phyloP scores from a whole-genome alignment of 306 rosid genomes.

The Leucaena leucocephala region DNA sequence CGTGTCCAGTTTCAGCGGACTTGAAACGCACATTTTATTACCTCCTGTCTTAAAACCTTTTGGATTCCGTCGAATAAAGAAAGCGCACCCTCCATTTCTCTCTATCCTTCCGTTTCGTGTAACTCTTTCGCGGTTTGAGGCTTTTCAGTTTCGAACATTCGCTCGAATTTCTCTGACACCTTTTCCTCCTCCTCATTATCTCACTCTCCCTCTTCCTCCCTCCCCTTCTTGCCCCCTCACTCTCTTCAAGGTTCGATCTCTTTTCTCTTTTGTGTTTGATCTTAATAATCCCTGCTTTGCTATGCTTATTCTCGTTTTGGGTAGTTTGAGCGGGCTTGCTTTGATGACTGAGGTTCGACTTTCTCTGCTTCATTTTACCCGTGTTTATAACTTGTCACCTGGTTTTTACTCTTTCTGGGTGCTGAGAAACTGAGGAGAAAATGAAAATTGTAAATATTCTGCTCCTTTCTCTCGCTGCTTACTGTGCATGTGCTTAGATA shows the following conservation, averaged over 20 bases:
- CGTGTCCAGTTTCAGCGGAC: slow-evolving; percentile 51
- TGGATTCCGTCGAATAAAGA: slow-evolving; percentile 50
- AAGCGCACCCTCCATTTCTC: slow-evolving; percentile 11
- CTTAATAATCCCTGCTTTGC: too few species aligned
- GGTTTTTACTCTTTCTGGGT: slow-evolving; percentile 32
- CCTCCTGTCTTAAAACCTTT: slow-evolving; percentile 22
- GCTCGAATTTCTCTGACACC: slow-evolving; percentile 40
- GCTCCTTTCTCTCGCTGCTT: not conserved
- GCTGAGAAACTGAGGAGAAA: slow-evolving; percentile 34
- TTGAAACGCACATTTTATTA: slow-evolving; percentile 46
- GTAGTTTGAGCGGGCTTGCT: slow-evolving; percentile 38
- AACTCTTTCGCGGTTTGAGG: slow-evolving; percentile 58
- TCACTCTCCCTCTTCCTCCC: slow-evolving; percentile 17
- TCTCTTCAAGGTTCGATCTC: too few species aligned
- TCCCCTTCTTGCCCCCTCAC: not conserved
- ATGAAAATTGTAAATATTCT: not conserved
- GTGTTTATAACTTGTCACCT: not conserved
- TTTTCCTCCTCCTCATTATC: slow-evolving; percentile 2
- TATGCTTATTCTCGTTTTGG: not conserved
- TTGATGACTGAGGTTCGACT: slow-evolving; percentile 39
- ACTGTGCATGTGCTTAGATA: not conserved
- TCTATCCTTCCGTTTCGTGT: slow-evolving; percentile 40
- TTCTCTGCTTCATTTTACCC: not conserved
- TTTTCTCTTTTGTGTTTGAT: too few species aligned
- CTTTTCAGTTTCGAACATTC: slow-evolving; percentile 64